Evolutionary conservation across 2,329 filamentous ascomycete genomes (phyloP).

Genomic region (Aspergillus felis): DNA sequence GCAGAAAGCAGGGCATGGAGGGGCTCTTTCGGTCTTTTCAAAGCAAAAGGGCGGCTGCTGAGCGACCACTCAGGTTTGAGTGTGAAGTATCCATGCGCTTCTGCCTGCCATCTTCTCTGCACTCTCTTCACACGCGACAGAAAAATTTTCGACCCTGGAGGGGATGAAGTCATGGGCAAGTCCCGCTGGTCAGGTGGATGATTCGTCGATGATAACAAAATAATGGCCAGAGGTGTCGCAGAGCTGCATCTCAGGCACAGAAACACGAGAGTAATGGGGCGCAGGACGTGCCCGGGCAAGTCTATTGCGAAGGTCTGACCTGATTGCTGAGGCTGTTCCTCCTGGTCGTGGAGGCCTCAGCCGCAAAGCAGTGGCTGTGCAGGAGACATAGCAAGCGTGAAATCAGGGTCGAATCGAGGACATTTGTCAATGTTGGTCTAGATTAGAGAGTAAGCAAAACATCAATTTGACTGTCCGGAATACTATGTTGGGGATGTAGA

Average conservation of each 20-base stretch:
- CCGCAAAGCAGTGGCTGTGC: not conserved
- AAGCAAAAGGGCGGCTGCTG: constrained; percentile 2
- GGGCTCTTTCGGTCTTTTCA: constrained; percentile 5
- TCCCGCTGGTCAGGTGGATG: not conserved
- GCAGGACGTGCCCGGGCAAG: constrained; percentile 6
- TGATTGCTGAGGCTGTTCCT: not conserved
- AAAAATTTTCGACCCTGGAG: constrained; percentile 3
- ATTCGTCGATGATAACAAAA: not conserved
- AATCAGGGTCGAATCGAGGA: not conserved
- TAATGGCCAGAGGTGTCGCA: constrained; percentile 1
- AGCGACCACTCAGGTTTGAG: constrained; percentile 6
- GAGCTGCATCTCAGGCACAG: not conserved
- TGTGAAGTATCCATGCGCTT: constrained; percentile 5
- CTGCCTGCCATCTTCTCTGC: constrained; percentile 8
- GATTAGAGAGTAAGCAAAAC: not conserved
- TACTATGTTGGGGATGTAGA: not conserved
- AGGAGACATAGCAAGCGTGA: not conserved
- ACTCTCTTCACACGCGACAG: not conserved
- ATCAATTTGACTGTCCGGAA: not conserved
- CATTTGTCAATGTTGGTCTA: not conserved
- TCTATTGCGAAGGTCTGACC: constrained; percentile 2
- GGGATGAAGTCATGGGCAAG: not conserved
- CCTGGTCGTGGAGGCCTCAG: not conserved
- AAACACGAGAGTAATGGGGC: constrained; percentile 3
- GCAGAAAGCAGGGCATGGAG: not conserved